Conservation (phyloP, 805 yeast genomes). For the Kazachstania martiniae region DNA sequence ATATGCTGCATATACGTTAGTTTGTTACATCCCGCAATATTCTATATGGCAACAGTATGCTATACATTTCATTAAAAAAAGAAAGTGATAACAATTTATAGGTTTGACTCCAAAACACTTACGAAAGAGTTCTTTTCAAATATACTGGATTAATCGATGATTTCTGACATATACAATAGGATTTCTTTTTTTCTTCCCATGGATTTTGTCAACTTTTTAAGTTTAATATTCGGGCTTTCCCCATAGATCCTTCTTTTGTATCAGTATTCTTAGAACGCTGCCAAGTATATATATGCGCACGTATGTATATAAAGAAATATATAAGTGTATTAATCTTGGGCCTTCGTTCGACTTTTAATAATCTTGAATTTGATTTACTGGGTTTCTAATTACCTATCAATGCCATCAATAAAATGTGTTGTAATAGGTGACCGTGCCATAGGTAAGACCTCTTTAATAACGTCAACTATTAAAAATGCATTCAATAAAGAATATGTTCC, state of each 20-base stretch:
- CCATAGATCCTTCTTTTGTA: neutral
- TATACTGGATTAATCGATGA: too few species aligned
- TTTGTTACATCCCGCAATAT: too few species aligned
- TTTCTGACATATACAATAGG: too few species aligned
- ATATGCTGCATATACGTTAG: too few species aligned
- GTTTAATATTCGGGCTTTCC: neutral
- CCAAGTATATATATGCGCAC: neutral
- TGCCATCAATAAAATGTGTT: constrained; percentile 86
- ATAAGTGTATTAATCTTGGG: neutral
- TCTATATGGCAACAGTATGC: too few species aligned
- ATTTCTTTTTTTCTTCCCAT: neutral
- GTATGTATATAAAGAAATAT: neutral
- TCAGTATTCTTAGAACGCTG: too few species aligned
- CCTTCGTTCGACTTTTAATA: neutral
- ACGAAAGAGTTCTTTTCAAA: too few species aligned
- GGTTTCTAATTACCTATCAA: constrained; percentile 13
- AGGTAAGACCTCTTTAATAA: constrained; percentile 83
- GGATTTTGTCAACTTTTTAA: neutral
- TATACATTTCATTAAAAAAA: too few species aligned
- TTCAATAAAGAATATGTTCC: constrained; percentile 92
- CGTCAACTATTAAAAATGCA: constrained; percentile 83
- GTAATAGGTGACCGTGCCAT: constrained; percentile 95
- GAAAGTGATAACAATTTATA: too few species aligned
- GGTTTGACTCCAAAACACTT: too few species aligned
- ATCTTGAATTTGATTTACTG: too few species aligned